These are phyloP conservation scores for Symbiodinium pilosum DNA, from an alignment of 73 alveolate genomes.

Conservation along the genomic window DNA sequence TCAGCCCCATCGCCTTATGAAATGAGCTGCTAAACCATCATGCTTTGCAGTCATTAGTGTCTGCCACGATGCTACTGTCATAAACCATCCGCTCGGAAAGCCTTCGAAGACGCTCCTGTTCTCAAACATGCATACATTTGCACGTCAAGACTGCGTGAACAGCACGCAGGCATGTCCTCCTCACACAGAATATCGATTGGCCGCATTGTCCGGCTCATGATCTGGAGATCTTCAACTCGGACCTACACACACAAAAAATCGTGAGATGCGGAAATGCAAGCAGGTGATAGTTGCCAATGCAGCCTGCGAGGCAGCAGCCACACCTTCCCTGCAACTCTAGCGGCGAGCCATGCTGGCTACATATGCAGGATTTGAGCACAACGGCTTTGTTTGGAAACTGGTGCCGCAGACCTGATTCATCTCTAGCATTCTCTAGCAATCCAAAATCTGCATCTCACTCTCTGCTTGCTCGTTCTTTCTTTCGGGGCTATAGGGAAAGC, in stretches of 20 bases:
- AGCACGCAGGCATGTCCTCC: background rate
- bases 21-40: too few relatives aligned
- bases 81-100: conserved; percentile 78
- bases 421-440: too few relatives aligned
- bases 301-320: too few relatives aligned
- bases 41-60: background rate
- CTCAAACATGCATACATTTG: background rate
- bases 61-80: background rate
- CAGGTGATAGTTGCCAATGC: background rate
- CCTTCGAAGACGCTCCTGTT: conserved; percentile 65
- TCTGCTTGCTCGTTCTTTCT: too few relatives aligned
- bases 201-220: conserved; percentile 17
- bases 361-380: too few relatives aligned
- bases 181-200: conserved; percentile 86
- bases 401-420: background rate
- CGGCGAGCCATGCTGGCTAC: too few relatives aligned
- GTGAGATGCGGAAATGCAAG: background rate
- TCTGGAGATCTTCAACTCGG: background rate
- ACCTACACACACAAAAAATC: too few relatives aligned
- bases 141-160: background rate
- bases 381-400: background rate
- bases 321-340: too few relatives aligned
- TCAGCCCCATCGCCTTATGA: conserved; percentile 60
- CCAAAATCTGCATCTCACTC: too few relatives aligned
- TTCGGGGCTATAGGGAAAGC: too few relatives aligned